A percentile compares a stretch with the other conserved stretches of the same genome.
Evolutionary conservation across 306 rosid species (phyloP).

Genomic region (Astragalus membranaceus): DNA sequence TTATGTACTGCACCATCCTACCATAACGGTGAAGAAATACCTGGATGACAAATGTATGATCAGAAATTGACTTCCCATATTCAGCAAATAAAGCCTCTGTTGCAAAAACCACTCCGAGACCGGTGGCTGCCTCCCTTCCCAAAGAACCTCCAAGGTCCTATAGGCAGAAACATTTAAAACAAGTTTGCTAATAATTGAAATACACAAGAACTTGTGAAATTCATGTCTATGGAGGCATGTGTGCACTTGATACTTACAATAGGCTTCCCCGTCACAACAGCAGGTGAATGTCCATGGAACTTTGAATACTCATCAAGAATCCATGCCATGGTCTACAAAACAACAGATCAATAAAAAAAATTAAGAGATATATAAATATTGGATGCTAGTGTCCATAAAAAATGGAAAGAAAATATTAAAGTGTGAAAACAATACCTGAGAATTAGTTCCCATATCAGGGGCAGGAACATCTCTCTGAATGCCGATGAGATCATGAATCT

Average conservation of each 20-base stretch:
- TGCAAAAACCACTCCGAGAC: conserved; percentile 57
- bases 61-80: conserved; percentile 48
- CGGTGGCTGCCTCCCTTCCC: conserved; percentile 74
- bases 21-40: conserved; percentile 21
- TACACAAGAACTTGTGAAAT: neutral
- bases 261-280: conserved; percentile 76
- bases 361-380: neutral
- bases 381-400: neutral
- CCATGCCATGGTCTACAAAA: conserved; percentile 79
- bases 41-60: conserved; percentile 53
- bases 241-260: conserved; percentile 33
- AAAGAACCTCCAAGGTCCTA: conserved; percentile 81
- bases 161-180: neutral
- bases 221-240: neutral
- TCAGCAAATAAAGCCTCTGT: conserved; percentile 64
- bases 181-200: neutral
- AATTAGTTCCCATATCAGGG: conserved; percentile 76
- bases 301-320: conserved; percentile 77
- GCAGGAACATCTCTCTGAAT: conserved; percentile 71
- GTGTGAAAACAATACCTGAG: conserved; percentile 43
- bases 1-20: neutral
- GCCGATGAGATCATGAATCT: conserved; percentile 72
- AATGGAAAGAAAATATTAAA: neutral
- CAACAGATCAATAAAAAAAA: conserved; percentile 1
- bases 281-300: conserved; percentile 75